Conservation (phyloP, 768 basidiomycete genomes). For the Naganishia friedmannii region DNA sequence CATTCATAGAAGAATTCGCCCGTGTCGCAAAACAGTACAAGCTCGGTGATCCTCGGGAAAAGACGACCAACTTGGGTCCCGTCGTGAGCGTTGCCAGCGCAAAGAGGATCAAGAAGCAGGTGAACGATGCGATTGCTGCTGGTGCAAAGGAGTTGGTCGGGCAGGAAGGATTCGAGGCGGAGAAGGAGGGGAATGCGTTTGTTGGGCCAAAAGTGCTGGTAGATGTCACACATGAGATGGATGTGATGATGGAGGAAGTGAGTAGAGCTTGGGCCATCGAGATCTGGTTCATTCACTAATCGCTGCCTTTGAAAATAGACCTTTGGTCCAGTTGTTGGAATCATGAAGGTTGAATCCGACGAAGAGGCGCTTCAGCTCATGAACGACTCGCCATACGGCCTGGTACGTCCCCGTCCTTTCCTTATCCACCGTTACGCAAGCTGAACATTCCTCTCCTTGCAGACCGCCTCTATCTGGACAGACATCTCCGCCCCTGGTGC, state of each 20-base stretch:
- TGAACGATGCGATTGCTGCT: slow-evolving; percentile 74
- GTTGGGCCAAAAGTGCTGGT: slow-evolving; percentile 88
- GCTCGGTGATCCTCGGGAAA: slow-evolving; percentile 77
- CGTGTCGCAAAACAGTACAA: slow-evolving; percentile 76
- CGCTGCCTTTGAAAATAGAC: slow-evolving; percentile 65
- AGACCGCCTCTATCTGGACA: slow-evolving; percentile 92
- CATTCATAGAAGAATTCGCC: slow-evolving; percentile 71
- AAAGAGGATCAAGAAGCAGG: slow-evolving; percentile 76
- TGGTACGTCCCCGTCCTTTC: slow-evolving; percentile 52
- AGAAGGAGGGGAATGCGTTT: slow-evolving; percentile 69
- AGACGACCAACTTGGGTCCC: slow-evolving; percentile 79
- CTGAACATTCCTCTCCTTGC: neutral
- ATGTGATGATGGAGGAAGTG: slow-evolving; percentile 73
- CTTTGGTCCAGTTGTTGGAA: slow-evolving; percentile 89
- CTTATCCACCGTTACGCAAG: neutral
- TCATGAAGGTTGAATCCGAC: slow-evolving; percentile 79
- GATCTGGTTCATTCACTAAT: no score
- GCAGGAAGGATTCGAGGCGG: slow-evolving; percentile 62
- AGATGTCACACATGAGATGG: slow-evolving; percentile 89
- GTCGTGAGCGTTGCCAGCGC: slow-evolving; percentile 88
- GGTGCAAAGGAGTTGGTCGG: slow-evolving; percentile 77
- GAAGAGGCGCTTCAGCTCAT: slow-evolving; percentile 84
- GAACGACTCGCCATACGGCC: slow-evolving; percentile 93
- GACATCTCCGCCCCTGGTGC: slow-evolving; percentile 64
- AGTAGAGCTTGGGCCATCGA: slow-evolving; percentile 43